Conservation (phyloP, 768 basidiomycete species). For the Lenzites betulinus region DNA sequence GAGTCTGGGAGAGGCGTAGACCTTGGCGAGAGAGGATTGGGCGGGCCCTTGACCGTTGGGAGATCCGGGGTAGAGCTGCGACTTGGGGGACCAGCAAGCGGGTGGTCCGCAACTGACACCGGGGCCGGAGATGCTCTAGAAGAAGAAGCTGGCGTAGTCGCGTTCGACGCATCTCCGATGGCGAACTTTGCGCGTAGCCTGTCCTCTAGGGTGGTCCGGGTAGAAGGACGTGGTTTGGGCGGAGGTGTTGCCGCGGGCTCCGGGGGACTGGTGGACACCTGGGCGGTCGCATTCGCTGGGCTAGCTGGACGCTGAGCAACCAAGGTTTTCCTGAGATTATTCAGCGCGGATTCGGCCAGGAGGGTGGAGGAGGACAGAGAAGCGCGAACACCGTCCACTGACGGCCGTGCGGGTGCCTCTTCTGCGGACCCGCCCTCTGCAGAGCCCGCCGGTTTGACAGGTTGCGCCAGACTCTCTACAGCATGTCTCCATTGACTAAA, state of each 20-base stretch:
- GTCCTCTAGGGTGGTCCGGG: conserved; percentile 71
- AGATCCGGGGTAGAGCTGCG: conserved; percentile 9
- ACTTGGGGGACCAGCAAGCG: conserved; percentile 25
- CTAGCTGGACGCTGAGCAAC: conserved; percentile 51
- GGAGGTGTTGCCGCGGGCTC: conserved; percentile 23
- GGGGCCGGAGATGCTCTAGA: conserved; percentile 46
- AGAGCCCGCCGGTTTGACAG: conserved; percentile 32
- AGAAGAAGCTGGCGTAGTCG: conserved; percentile 44
- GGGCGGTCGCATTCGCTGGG: conserved; percentile 35
- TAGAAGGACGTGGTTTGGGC: conserved; percentile 20
- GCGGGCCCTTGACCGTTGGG: conserved; percentile 16
- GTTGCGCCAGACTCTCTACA: conserved; percentile 67
- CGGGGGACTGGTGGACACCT: conserved; percentile 30
- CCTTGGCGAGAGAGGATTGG: conserved; percentile 21
- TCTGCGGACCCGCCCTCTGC: conserved; percentile 31
- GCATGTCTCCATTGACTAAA: conserved; percentile 75
- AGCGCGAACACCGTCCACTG: conserved; percentile 29
- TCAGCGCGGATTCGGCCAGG: conserved; percentile 61
- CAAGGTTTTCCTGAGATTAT: conserved; percentile 65
- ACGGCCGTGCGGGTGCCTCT: conserved; percentile 29
- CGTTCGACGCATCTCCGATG: conserved; percentile 54
- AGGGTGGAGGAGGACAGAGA: conserved; percentile 51
- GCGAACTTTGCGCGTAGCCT: conserved; percentile 69
- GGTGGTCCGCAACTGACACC: conserved; percentile 31
- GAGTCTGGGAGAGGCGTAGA: conserved; percentile 44